These are phyloP conservation scores for Aspergillus saccharolyticus DNA, from an alignment of 495 filamentous ascomycete genomes.

Conservation along the genomic window DNA sequence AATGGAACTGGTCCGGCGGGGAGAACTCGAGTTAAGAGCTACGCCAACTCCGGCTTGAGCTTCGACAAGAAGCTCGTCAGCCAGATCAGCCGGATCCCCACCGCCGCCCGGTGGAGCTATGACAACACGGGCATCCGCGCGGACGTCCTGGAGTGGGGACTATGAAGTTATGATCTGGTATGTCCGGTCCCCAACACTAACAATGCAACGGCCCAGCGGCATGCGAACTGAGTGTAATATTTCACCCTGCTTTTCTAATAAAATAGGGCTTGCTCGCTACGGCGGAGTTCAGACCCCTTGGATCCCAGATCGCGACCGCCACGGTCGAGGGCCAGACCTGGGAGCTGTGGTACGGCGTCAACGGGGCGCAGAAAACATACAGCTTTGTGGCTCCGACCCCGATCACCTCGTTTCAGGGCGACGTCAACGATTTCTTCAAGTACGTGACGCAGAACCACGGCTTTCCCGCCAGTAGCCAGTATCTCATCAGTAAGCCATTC, in stretches of 20 bases:
- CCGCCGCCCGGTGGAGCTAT: constrained; percentile 36
- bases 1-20: constrained; percentile 41
- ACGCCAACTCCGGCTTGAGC: constrained; percentile 29
- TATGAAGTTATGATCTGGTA: constrained; percentile 50
- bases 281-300: constrained; percentile 39
- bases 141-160: constrained; percentile 42
- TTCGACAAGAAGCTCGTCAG: constrained; percentile 31
- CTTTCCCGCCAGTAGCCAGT: constrained; percentile 36
- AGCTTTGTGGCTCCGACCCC: constrained; percentile 38
- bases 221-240: background rate
- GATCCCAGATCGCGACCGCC: constrained; percentile 25
- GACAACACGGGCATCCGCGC: constrained; percentile 33
- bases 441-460: constrained; percentile 31
- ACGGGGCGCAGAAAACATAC: constrained; percentile 38
- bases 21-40: constrained; percentile 43
- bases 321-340: constrained; percentile 30
- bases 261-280: constrained; percentile 31
- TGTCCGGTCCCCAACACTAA: constrained; percentile 2
- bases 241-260: background rate
- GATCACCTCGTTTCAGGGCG: constrained; percentile 28
- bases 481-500: constrained; percentile 39
- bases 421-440: constrained; percentile 43
- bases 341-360: constrained; percentile 35
- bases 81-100: constrained; percentile 32
- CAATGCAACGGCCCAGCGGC: too few relatives aligned